These are phyloP conservation scores for Geranium rotundifolium DNA, from an alignment of 345 rosid genomes.

Conservation along the genomic window DNA sequence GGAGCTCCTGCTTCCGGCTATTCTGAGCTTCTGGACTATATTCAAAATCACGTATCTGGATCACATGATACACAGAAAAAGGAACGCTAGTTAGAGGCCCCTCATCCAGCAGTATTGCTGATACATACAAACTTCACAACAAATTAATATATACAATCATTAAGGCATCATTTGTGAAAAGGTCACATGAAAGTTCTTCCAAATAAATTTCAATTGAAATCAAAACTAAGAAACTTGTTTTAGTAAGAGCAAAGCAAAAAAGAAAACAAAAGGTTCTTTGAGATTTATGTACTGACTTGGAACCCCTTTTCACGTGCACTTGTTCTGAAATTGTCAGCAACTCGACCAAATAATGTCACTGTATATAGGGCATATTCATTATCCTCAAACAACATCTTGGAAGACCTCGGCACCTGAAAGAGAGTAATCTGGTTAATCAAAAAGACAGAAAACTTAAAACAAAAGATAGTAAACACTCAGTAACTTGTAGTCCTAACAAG, in stretches of 20 bases:
- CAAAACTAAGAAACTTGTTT: not conserved
- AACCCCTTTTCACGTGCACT: constrained; percentile 76
- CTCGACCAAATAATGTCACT: constrained; percentile 73
- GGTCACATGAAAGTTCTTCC: not conserved
- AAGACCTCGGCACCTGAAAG: constrained; percentile 90
- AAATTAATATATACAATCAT: too few relatives aligned
- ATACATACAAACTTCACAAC: too few relatives aligned
- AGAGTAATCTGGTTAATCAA: not conserved
- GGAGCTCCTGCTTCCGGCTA: constrained; percentile 72
- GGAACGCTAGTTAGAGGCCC: constrained; percentile 4
- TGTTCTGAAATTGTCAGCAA: constrained; percentile 82
- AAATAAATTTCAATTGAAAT: not conserved
- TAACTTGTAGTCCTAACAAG: not conserved
- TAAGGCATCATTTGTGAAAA: not conserved
- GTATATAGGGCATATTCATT: constrained; percentile 97
- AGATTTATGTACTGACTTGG: constrained; percentile 49
- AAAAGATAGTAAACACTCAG: not conserved
- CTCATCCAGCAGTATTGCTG: not conserved
- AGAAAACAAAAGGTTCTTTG: not conserved
- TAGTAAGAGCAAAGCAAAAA: not conserved
- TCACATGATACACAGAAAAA: constrained; percentile 5
- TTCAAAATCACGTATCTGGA: constrained; percentile 87
- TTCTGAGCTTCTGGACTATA: constrained; percentile 81
- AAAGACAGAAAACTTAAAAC: constrained; percentile 1
- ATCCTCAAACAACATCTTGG: constrained; percentile 87